Conservation (phyloP, 2,329 filamentous ascomycete species). For the Colletotrichum spinosum region DNA sequence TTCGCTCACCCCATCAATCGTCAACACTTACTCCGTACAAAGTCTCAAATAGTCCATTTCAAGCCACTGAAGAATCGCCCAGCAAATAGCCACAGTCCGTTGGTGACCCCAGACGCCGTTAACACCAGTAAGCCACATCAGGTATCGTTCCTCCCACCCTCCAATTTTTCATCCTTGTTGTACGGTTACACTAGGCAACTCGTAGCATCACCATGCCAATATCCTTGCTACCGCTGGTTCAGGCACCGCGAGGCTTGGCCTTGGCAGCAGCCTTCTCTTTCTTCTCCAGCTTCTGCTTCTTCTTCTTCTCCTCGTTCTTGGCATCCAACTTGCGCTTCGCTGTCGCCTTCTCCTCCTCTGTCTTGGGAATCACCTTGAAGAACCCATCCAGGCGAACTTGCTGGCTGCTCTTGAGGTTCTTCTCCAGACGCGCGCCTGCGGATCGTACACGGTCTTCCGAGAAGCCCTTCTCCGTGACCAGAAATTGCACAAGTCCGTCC, state of each 20-base stretch:
- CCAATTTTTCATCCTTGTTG: no score
- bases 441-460: slow-evolving; percentile 91
- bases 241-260: slow-evolving; percentile 80
- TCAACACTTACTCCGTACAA: no score
- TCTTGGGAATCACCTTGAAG: slow-evolving; percentile 93
- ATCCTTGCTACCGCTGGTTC: background rate
- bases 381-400: slow-evolving; percentile 95
- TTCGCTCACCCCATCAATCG: no score
- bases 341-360: slow-evolving; percentile 83
- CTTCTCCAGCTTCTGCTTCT: slow-evolving; percentile 92
- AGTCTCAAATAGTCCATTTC: no score
- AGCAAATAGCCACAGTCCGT: no score
- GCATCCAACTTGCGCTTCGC: slow-evolving; percentile 95
- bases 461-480: slow-evolving; percentile 96
- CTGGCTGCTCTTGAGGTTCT: slow-evolving; percentile 91
- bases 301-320: slow-evolving; percentile 92
- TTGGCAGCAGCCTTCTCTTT: slow-evolving; percentile 96
- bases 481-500: slow-evolving; percentile 87
- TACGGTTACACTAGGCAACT: background rate
- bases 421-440: slow-evolving; percentile 82
- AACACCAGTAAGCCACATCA: no score
- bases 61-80: no score
- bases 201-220: background rate
- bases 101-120: no score
- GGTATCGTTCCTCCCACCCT: no score